phyloP scores from a whole-genome alignment of 2,329 filamentous ascomycete genomes.

The Neurospora sp. region DNA sequence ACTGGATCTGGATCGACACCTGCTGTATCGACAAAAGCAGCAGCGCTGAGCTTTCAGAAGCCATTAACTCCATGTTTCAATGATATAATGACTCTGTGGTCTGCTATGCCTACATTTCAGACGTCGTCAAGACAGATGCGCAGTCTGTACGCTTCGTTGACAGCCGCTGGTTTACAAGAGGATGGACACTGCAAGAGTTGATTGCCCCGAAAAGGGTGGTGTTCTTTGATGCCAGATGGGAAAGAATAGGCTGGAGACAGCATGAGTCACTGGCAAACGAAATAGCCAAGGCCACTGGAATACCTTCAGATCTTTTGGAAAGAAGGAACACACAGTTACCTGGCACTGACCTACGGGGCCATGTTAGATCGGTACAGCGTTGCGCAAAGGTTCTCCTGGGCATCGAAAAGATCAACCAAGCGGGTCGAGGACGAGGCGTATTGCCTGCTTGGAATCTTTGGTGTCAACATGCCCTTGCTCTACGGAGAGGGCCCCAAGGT shows the following conservation, averaged over 20 bases:
- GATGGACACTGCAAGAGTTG: slow-evolving; percentile 6
- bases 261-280: too few relatives aligned
- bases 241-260: slow-evolving; percentile 9
- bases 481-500: slow-evolving; percentile 5
- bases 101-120: slow-evolving; percentile 7
- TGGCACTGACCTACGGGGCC: too few relatives aligned
- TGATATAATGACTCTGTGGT: slow-evolving; percentile 4
- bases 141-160: too few relatives aligned
- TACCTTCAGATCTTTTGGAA: too few relatives aligned
- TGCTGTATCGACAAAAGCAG: slow-evolving; percentile 11
- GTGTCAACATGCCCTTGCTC: slow-evolving; percentile 2
- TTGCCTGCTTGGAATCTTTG: slow-evolving; percentile 7
- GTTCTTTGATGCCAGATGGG: slow-evolving; percentile 14
- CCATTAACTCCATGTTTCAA: slow-evolving; percentile 11
- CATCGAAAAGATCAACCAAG: neutral
- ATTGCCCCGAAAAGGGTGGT: neutral
- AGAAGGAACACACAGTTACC: too few relatives aligned
- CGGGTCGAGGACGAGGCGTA: slow-evolving; percentile 5
- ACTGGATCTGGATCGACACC: slow-evolving; percentile 2
- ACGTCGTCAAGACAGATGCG: neutral
- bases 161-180: slow-evolving; percentile 6
- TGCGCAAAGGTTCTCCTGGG: neutral
- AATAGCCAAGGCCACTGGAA: too few relatives aligned
- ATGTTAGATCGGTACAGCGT: too few relatives aligned
- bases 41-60: slow-evolving; percentile 7